Evolutionary conservation across 2,329 filamentous ascomycete species (phyloP).

Genomic region (Curvularia sp.): DNA sequence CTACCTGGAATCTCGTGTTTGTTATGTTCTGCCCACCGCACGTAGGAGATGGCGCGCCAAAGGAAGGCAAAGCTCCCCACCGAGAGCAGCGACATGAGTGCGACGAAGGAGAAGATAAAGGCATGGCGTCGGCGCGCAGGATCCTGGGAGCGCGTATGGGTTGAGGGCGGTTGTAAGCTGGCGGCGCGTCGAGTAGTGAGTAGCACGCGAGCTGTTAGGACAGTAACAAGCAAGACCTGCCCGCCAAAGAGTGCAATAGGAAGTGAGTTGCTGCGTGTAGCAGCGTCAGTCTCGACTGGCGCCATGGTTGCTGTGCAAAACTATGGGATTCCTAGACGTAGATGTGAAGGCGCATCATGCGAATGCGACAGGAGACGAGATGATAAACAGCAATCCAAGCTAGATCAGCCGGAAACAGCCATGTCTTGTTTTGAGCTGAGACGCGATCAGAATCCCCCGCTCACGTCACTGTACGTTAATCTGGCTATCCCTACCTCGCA

Average conservation of each 20-base stretch:
- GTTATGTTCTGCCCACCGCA: slow-evolving; percentile 57
- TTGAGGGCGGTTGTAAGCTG: slow-evolving; percentile 42
- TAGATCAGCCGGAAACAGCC: slow-evolving; percentile 2
- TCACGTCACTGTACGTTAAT: slow-evolving; percentile 33
- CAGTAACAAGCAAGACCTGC: slow-evolving; percentile 41
- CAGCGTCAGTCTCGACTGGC: slow-evolving; percentile 43
- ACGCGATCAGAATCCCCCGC: slow-evolving; percentile 35
- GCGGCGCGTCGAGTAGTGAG: slow-evolving; percentile 41
- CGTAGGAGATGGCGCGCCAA: slow-evolving; percentile 58
- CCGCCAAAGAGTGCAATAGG: slow-evolving; percentile 43
- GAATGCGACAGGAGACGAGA: slow-evolving; percentile 12
- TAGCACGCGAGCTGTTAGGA: slow-evolving; percentile 41
- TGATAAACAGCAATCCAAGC: slow-evolving; percentile 6
- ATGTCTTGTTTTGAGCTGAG: slow-evolving; percentile 36
- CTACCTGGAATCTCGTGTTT: slow-evolving; percentile 52
- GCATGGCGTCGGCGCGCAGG: slow-evolving; percentile 42
- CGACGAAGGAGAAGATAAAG: slow-evolving; percentile 54
- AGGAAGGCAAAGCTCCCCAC: slow-evolving; percentile 55
- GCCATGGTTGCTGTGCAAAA: slow-evolving; percentile 36
- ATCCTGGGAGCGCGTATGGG: slow-evolving; percentile 44
- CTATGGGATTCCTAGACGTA: slow-evolving; percentile 13
- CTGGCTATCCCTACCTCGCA: slow-evolving; percentile 17
- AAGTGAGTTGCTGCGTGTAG: slow-evolving; percentile 42
- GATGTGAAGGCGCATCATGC: slow-evolving; percentile 22
- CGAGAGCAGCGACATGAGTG: slow-evolving; percentile 54